Percentiles rank a stretch among this genome's conserved stretches.
Evolutionary conservation across 2,329 filamentous ascomycete genomes (phyloP).

Genomic region (Talaromyces sp.): DNA sequence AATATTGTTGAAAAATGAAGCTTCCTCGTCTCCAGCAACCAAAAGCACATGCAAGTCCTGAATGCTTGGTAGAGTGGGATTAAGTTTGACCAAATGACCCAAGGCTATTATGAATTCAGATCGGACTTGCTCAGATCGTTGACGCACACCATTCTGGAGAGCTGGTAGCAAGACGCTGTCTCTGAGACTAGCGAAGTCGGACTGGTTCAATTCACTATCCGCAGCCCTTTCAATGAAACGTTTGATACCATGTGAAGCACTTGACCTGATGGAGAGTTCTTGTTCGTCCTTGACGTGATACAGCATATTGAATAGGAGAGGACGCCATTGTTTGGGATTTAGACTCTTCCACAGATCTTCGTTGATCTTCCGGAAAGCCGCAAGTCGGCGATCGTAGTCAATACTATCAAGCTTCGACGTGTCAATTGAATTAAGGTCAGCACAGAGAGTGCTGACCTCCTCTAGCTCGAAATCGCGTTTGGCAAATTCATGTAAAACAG

Average conservation of each 20-base stretch:
- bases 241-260: conserved; percentile 75
- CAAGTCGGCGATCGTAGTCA: conserved; percentile 77
- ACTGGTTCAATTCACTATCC: conserved; percentile 41
- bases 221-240: conserved; percentile 67
- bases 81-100: conserved; percentile 68
- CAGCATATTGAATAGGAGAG: conserved; percentile 82
- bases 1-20: conserved; percentile 88
- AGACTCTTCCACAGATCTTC: conserved; percentile 58
- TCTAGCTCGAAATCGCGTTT: conserved; percentile 57
- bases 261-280: conserved; percentile 79
- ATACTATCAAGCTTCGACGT: conserved; percentile 72
- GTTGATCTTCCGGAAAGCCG: conserved; percentile 71
- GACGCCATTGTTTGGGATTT: conserved; percentile 74
- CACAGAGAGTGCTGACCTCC: conserved; percentile 66
- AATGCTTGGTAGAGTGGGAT: conserved; percentile 67
- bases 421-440: conserved; percentile 75
- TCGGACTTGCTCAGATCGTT: conserved; percentile 77
- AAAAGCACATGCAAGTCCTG: conserved; percentile 71
- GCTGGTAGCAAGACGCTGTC: conserved; percentile 66
- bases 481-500: conserved; percentile 69
- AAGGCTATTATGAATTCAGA: conserved; percentile 77
- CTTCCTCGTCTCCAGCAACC: conserved; percentile 67
- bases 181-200: conserved; percentile 57
- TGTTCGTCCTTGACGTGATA: conserved; percentile 83
- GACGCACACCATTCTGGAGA: conserved; percentile 70